Evolutionary conservation across 2,329 filamentous ascomycete species (phyloP).

Genomic region (Clonostachys sp.): DNA sequence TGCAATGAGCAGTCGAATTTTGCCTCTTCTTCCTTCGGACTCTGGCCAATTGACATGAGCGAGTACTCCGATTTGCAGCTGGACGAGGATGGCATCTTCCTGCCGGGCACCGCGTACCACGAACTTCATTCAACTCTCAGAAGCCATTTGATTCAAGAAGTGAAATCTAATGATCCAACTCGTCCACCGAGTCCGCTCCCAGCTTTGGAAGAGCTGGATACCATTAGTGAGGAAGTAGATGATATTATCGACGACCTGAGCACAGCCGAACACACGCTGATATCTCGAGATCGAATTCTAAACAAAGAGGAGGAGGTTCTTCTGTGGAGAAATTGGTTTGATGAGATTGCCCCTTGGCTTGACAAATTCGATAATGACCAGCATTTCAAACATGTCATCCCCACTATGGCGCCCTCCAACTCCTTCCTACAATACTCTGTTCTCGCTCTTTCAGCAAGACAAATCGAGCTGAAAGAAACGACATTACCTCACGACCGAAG

Average conservation of each 20-base stretch:
- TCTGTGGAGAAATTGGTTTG: slow-evolving; percentile 34
- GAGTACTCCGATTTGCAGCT: slow-evolving; percentile 8
- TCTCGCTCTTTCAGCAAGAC: slow-evolving; percentile 44
- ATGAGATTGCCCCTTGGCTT: slow-evolving; percentile 37
- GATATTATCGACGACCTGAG: slow-evolving; percentile 9
- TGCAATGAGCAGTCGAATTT: slow-evolving; percentile 5
- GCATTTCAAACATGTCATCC: slow-evolving; percentile 41
- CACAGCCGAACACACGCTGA: slow-evolving; percentile 3
- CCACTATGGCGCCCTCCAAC: slow-evolving; percentile 36
- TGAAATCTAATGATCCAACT: slow-evolving; percentile 30
- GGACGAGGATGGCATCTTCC: slow-evolving; percentile 34
- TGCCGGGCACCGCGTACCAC: slow-evolving; percentile 40
- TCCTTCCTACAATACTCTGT: slow-evolving; percentile 41
- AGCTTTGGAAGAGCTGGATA: neutral
- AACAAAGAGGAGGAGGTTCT: slow-evolving; percentile 19
- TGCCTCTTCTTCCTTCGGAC: neutral
- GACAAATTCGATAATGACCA: slow-evolving; percentile 47
- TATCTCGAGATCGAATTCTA: slow-evolving; percentile 5
- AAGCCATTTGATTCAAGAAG: slow-evolving; percentile 37
- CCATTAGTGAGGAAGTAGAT: slow-evolving; percentile 1
- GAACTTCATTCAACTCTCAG: slow-evolving; percentile 38
- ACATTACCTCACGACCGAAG: slow-evolving; percentile 28
- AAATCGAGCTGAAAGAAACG: slow-evolving; percentile 38
- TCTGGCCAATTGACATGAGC: slow-evolving; percentile 5
- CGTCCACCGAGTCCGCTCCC: slow-evolving; percentile 2